Evolutionary conservation across 345 rosid genomes (phyloP).

Genomic region (Eutrema yunnanense): DNA sequence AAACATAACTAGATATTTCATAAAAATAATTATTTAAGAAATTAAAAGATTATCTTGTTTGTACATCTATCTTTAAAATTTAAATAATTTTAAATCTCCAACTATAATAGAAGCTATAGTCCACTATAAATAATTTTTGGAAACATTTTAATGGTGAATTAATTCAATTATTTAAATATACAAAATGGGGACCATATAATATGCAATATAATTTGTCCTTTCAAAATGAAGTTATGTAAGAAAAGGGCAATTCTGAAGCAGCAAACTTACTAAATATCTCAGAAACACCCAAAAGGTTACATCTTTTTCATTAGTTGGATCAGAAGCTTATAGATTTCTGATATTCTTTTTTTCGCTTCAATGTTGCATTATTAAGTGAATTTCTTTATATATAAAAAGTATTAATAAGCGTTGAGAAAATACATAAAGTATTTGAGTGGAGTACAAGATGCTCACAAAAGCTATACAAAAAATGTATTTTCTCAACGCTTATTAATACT

Average conservation of each 20-base stretch:
- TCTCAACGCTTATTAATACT: too few relatives aligned
- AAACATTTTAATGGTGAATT: neutral
- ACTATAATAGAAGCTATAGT: neutral
- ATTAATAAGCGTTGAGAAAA: neutral
- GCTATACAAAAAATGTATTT: too few relatives aligned
- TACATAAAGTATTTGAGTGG: neutral
- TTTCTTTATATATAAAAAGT: neutral
- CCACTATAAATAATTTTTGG: neutral
- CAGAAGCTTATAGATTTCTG: neutral
- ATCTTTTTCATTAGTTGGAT: slow-evolving; percentile 10
- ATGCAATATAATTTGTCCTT: neutral
- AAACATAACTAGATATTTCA: too few relatives aligned
- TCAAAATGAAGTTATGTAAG: neutral
- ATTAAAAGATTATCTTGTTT: too few relatives aligned
- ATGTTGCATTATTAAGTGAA: neutral
- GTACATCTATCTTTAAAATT: too few relatives aligned
- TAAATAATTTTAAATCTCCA: neutral
- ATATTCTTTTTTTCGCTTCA: neutral
- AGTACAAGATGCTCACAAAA: neutral
- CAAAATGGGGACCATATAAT: slow-evolving; percentile 13
- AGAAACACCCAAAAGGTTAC: slow-evolving; percentile 12
- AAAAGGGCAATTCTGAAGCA: neutral
- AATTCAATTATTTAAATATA: neutral
- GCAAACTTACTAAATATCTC: slow-evolving; percentile 7
- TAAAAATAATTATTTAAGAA: too few relatives aligned